phyloP scores from a whole-genome alignment of 495 filamentous ascomycete genomes.

The Cercophora sp. region DNA sequence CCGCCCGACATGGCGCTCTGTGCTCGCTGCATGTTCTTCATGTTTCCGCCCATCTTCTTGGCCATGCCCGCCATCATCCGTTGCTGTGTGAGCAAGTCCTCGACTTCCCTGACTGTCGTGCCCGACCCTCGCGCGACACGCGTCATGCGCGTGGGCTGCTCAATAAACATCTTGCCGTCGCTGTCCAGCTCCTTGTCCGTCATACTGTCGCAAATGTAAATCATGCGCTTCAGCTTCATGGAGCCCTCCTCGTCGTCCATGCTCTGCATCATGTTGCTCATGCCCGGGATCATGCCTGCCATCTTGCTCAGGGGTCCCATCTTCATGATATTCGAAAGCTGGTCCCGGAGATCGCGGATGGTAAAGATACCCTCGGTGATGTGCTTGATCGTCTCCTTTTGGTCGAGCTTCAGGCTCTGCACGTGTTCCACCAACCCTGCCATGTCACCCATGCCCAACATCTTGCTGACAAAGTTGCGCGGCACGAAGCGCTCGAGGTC shows the following conservation, averaged over 20 bases:
- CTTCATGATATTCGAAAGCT: constrained; percentile 98
- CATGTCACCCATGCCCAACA: constrained; percentile 97
- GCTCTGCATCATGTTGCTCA: constrained; percentile 85
- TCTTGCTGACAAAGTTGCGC: constrained; percentile 82
- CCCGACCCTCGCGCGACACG: constrained; percentile 85
- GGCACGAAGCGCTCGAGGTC: constrained; percentile 92
- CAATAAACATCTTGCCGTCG: constrained; percentile 90
- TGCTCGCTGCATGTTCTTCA: constrained; percentile 93
- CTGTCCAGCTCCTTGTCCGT: constrained; percentile 89
- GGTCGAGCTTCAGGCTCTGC: constrained; percentile 91
- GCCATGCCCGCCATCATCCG: constrained; percentile 99
- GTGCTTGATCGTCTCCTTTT: constrained; percentile 99
- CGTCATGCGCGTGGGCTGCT: constrained; percentile 92
- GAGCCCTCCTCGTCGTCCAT: constrained; percentile 96
- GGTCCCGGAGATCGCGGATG: constrained; percentile 88
- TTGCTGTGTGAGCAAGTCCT: constrained; percentile 96
- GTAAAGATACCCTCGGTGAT: constrained; percentile 96
- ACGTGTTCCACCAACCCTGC: constrained; percentile 94
- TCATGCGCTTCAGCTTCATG: constrained; percentile 92
- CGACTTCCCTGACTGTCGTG: constrained; percentile 89
- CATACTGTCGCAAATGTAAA: constrained; percentile 98
- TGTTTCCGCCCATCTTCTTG: constrained; percentile 94
- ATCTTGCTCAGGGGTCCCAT: constrained; percentile 98
- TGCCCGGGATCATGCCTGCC: constrained; percentile 97
- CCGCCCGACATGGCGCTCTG: constrained; percentile 83